These are phyloP conservation scores for Triglochin maritima DNA, from an alignment of 106 monocot species.

Conservation along the genomic window DNA sequence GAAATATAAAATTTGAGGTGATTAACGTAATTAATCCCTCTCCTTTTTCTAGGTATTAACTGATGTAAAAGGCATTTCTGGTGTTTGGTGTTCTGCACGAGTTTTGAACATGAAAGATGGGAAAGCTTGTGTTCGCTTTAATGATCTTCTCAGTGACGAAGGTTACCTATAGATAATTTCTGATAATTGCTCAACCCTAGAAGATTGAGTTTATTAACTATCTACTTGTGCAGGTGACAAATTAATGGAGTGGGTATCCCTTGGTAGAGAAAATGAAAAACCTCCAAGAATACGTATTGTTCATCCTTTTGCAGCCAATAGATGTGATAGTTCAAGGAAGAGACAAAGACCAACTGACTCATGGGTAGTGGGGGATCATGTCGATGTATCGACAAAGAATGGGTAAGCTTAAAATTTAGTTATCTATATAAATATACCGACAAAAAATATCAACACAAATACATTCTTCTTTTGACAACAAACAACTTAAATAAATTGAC, in stretches of 20 bases:
- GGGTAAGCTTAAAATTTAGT: slow-evolving; percentile 25
- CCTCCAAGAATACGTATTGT: slow-evolving; percentile 66
- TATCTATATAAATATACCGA: too few relatives aligned
- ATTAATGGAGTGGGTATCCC: slow-evolving; percentile 71
- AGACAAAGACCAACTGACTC: slow-evolving; percentile 40
- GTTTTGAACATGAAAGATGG: slow-evolving; percentile 64
- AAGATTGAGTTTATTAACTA: too few relatives aligned
- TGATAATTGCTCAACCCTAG: too few relatives aligned
- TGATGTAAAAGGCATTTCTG: slow-evolving; percentile 44
- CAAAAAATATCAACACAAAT: too few relatives aligned
- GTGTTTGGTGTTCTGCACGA: slow-evolving; percentile 71
- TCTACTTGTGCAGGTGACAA: slow-evolving; percentile 6
- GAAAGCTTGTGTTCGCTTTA: slow-evolving; percentile 53
- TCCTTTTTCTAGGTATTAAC: slow-evolving; percentile 31
- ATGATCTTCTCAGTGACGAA: slow-evolving; percentile 39
- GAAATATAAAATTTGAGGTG: too few relatives aligned
- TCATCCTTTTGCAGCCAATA: slow-evolving; percentile 36
- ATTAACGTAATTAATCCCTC: too few relatives aligned
- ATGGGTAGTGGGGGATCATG: slow-evolving; percentile 71
- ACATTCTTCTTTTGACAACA: too few relatives aligned
- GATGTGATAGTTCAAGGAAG: slow-evolving; percentile 51
- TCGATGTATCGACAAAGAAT: slow-evolving; percentile 70
- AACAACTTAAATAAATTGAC: too few relatives aligned
- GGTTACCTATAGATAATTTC: slow-evolving; percentile 20
- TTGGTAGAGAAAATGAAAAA: slow-evolving; percentile 31